Conservation (phyloP, 345 rosid genomes). For the Citrus hindsii region DNA sequence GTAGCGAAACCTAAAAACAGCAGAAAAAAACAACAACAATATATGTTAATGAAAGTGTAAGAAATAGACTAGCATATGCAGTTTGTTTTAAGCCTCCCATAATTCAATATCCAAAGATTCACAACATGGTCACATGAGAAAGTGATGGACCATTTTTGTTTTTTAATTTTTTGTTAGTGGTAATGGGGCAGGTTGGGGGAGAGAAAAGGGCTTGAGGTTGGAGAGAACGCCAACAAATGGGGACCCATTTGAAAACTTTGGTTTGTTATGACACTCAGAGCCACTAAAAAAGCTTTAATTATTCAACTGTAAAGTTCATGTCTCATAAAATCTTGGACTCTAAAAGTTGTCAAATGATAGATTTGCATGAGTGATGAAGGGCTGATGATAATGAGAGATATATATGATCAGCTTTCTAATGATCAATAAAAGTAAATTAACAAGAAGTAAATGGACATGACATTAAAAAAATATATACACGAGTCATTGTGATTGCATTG, state of each 20-base stretch:
- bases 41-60: background rate
- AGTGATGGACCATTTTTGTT: conserved; percentile 34
- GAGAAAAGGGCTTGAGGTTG: conserved; percentile 25
- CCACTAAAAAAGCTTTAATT: conserved; percentile 12
- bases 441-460: no score
- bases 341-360: conserved; percentile 6
- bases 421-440: background rate
- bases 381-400: background rate
- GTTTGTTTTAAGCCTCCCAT: conserved; percentile 8
- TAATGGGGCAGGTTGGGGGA: conserved; percentile 31
- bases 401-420: conserved; percentile 2
- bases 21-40: conserved; percentile 3
- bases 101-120: background rate
- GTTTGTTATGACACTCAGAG: conserved; percentile 22
- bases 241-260: conserved; percentile 34
- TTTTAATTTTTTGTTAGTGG: background rate
- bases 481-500: background rate
- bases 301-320: conserved; percentile 17
- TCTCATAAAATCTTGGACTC: background rate
- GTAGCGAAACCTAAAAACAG: conserved; percentile 7
- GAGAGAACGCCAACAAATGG: conserved; percentile 35
- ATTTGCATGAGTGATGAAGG: conserved; percentile 11
- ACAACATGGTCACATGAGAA: conserved; percentile 19
- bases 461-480: no score
- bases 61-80: background rate